Evolutionary conservation across 306 rosid species (phyloP).

Genomic region (Gillenia trifoliata): DNA sequence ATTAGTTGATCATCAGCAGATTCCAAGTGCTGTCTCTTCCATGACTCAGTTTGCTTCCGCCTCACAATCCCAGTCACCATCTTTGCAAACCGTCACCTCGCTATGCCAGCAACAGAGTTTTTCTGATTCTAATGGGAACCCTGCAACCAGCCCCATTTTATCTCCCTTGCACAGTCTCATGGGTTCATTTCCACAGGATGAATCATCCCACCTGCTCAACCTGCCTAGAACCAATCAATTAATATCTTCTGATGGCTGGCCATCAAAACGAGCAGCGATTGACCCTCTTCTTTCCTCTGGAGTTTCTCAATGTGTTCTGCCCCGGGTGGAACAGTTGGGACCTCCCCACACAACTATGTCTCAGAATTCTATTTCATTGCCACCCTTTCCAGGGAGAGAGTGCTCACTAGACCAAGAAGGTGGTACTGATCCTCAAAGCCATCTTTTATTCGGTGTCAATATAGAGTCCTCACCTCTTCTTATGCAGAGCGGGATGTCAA

Average conservation of each 20-base stretch:
- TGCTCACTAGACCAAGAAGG: conserved; percentile 84
- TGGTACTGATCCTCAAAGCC: conserved; percentile 68
- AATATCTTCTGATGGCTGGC: conserved; percentile 64
- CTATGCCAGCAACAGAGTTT: conserved; percentile 72
- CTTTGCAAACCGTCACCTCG: conserved; percentile 59
- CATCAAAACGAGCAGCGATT: conserved; percentile 76
- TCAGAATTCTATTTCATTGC: conserved; percentile 58
- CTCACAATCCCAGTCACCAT: conserved; percentile 59
- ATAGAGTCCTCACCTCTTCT: conserved; percentile 83
- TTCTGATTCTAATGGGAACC: conserved; percentile 68
- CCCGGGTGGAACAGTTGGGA: conserved; percentile 72
- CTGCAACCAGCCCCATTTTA: conserved; percentile 48
- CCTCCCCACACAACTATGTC: conserved; percentile 48
- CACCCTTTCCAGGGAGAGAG: conserved; percentile 97
- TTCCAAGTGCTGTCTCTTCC: conserved; percentile 47
- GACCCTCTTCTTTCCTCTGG: conserved; percentile 79
- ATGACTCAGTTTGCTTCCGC: conserved; percentile 71
- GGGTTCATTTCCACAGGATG: conserved; percentile 78
- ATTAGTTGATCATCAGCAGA: conserved; percentile 61
- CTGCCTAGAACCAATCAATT: conserved; percentile 52
- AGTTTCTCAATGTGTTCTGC: conserved; percentile 57
- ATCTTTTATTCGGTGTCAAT: conserved; percentile 87
- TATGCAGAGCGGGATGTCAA: conserved; percentile 74
- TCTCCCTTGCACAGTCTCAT: conserved; percentile 78
- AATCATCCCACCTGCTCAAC: conserved; percentile 61